These are phyloP conservation scores for Citrus inodora DNA, from an alignment of 345 rosid genomes.

Conservation along the genomic window DNA sequence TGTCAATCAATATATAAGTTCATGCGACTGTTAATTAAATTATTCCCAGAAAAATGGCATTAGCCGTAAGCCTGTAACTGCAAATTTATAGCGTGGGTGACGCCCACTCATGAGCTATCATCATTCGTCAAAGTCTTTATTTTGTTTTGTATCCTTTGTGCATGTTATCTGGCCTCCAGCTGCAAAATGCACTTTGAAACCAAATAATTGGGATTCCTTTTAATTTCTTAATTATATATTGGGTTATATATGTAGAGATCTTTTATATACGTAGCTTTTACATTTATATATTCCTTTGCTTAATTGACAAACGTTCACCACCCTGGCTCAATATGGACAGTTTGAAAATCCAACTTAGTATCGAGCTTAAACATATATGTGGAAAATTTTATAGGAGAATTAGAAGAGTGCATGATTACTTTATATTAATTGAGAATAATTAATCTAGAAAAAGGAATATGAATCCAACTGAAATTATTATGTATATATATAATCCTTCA, in stretches of 20 bases:
- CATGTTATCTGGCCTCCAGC: neutral
- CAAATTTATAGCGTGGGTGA: neutral
- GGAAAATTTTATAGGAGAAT: neutral
- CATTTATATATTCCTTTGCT: neutral
- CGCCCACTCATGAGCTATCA: neutral
- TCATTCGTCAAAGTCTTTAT: neutral
- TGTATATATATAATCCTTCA: too few relatives aligned
- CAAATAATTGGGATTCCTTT: neutral
- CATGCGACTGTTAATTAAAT: conserved; percentile 12
- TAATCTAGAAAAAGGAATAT: too few relatives aligned
- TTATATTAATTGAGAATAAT: too few relatives aligned
- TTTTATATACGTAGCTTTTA: too few relatives aligned
- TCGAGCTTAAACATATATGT: neutral
- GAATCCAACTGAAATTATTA: too few relatives aligned
- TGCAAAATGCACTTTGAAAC: neutral
- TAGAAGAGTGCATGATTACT: too few relatives aligned
- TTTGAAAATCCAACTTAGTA: neutral
- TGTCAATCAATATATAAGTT: neutral
- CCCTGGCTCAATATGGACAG: neutral
- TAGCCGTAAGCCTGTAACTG: neutral
- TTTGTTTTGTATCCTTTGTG: neutral
- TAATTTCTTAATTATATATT: neutral
- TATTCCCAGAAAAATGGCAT: conserved; percentile 13
- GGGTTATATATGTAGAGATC: neutral
- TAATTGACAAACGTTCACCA: neutral